Evolutionary conservation across 2,329 filamentous ascomycete genomes (phyloP).

Genomic region (Ceratocystis lukuohia): DNA sequence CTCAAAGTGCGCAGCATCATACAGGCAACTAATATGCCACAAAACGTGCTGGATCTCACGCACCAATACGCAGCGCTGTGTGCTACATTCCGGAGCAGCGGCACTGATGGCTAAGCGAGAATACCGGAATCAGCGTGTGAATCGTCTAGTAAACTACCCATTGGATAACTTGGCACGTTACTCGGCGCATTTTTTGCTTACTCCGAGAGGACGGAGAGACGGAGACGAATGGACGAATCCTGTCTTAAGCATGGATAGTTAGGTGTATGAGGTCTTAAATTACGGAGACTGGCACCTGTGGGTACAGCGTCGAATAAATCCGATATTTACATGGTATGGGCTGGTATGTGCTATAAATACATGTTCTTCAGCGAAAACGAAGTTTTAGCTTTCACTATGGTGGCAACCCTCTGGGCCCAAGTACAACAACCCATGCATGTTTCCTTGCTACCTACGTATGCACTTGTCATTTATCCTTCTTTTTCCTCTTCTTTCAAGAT

Average conservation of each 20-base stretch:
- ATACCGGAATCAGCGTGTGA: background rate
- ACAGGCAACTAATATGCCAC: conserved; percentile 85
- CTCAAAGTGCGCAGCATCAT: conserved; percentile 97
- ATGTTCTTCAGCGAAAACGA: background rate
- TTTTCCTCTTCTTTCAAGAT: background rate
- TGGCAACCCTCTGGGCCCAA: background rate
- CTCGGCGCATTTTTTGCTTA: background rate
- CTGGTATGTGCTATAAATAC: background rate
- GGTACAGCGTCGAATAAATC: background rate
- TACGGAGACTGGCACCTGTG: background rate
- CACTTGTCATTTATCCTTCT: background rate
- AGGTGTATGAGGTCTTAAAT: conserved; percentile 5
- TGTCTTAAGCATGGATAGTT: background rate
- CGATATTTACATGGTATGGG: background rate
- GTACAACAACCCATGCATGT: background rate
- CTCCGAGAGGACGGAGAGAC: background rate
- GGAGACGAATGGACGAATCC: background rate
- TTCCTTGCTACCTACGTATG: background rate
- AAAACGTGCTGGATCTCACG: conserved; percentile 83
- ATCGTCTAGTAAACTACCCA: background rate
- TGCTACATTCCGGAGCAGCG: conserved; percentile 86
- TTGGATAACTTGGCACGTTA: background rate
- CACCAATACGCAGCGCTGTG: conserved; percentile 94
- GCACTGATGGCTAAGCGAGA: conserved; percentile 58
- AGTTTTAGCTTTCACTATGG: background rate